phyloP scores from a whole-genome alignment of 805 yeast genomes.

The Candida suzukii region DNA sequence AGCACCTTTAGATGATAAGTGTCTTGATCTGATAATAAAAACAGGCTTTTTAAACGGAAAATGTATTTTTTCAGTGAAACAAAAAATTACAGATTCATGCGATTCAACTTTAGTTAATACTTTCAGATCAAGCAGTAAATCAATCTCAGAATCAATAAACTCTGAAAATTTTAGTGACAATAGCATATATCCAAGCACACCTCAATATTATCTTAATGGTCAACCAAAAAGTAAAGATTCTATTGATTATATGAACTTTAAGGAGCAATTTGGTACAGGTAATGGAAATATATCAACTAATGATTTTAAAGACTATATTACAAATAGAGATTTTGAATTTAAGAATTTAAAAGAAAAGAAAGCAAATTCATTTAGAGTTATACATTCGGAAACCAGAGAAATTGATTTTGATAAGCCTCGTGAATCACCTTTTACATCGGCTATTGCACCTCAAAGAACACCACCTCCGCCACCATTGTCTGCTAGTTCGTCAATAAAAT shows the following conservation, averaged over 20 bases:
- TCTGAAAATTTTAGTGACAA: slow-evolving; percentile 20
- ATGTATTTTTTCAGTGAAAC: slow-evolving; percentile 14
- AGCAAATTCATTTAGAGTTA: slow-evolving; percentile 50
- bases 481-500: slow-evolving; percentile 4
- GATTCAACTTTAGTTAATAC: not conserved
- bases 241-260: slow-evolving; percentile 52
- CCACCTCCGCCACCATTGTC: slow-evolving; percentile 53
- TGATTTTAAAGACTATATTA: not conserved
- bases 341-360: slow-evolving; percentile 2
- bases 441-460: slow-evolving; percentile 65
- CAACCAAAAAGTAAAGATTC: slow-evolving; percentile 23
- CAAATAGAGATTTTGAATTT: not conserved
- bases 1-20: slow-evolving; percentile 43
- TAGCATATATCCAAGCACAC: slow-evolving; percentile 26
- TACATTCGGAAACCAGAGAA: slow-evolving; percentile 59
- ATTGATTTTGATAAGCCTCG: slow-evolving; percentile 79
- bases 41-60: slow-evolving; percentile 24
- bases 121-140: not conserved
- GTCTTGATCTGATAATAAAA: slow-evolving; percentile 30
- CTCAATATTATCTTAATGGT: slow-evolving; percentile 46
- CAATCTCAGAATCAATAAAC: not conserved
- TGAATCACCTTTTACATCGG: slow-evolving; percentile 62
- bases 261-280: slow-evolving; percentile 25
- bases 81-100: slow-evolving; percentile 1
- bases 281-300: not conserved